Conservation (phyloP, 2,329 filamentous ascomycete genomes). For the Fusarium sp. region DNA sequence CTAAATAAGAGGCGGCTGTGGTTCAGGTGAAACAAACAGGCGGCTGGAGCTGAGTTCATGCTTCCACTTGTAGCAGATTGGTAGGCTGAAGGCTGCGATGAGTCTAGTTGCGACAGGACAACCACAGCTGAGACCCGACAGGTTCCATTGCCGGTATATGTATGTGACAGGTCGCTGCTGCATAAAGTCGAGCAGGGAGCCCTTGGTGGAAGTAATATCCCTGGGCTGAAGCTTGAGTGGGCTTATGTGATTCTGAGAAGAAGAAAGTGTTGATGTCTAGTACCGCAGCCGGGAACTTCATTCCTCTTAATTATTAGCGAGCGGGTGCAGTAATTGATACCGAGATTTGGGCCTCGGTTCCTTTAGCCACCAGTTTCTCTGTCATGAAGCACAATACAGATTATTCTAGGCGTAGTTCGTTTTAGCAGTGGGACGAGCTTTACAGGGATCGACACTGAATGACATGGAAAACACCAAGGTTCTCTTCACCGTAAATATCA, state of each 20-base stretch:
- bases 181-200: slow-evolving; percentile 31
- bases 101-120: background rate
- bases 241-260: background rate
- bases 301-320: slow-evolving; percentile 5
- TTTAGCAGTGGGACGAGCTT: slow-evolving; percentile 6
- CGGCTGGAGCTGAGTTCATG: slow-evolving; percentile 1
- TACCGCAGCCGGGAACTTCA: background rate
- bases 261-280: slow-evolving; percentile 15
- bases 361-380: slow-evolving; percentile 11
- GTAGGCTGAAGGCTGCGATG: background rate
- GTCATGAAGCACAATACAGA: slow-evolving; percentile 13
- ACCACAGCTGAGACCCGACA: slow-evolving; percentile 5
- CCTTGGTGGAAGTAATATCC: slow-evolving; percentile 39
- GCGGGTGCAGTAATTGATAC: slow-evolving; percentile 31
- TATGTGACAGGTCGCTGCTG: slow-evolving; percentile 9
- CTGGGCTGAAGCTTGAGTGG: slow-evolving; percentile 44
- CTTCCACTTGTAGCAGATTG: slow-evolving; percentile 22
- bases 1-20: background rate
- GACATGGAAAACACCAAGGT: background rate
- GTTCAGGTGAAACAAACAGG: slow-evolving; percentile 32
- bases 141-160: background rate
- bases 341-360: slow-evolving; percentile 32
- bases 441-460: slow-evolving; percentile 3
- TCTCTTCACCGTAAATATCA: background rate
- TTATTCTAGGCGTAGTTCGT: background rate